These are phyloP conservation scores for Teunomyces kruisii DNA, from an alignment of 805 yeast species.

Conservation along the genomic window DNA sequence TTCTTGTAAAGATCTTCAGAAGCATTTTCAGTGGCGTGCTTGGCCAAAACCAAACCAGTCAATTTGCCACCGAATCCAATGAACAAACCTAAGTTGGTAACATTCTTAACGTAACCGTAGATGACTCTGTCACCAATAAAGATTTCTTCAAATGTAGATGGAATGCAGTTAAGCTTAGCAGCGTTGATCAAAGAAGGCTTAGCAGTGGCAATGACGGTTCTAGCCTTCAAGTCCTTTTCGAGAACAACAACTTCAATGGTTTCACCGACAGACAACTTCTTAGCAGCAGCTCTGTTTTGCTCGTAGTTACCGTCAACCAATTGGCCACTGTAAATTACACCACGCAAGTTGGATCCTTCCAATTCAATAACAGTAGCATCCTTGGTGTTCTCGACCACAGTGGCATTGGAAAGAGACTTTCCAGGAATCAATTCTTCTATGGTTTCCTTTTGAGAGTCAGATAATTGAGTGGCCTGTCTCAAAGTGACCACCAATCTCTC, in stretches of 20 bases:
- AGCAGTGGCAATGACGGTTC: slow-evolving; percentile 60
- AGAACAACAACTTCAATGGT: slow-evolving; percentile 61
- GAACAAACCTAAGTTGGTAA: slow-evolving; percentile 79
- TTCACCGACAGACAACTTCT: slow-evolving; percentile 63
- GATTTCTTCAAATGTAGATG: slow-evolving; percentile 60
- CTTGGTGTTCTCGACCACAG: slow-evolving; percentile 71
- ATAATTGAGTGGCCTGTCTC: slow-evolving; percentile 56
- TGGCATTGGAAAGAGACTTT: slow-evolving; percentile 56
- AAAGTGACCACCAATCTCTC: slow-evolving; percentile 70
- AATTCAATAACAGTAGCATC: slow-evolving; percentile 66
- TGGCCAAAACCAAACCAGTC: slow-evolving; percentile 80
- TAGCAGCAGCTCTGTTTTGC: slow-evolving; percentile 65
- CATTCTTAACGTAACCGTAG: slow-evolving; percentile 75
- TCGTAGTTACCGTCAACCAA: slow-evolving; percentile 74
- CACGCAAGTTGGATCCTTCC: slow-evolving; percentile 52
- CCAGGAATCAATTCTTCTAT: slow-evolving; percentile 57
- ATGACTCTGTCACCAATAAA: slow-evolving; percentile 41
- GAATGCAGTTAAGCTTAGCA: slow-evolving; percentile 54
- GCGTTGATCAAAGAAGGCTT: slow-evolving; percentile 69
- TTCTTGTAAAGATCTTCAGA: slow-evolving; percentile 50
- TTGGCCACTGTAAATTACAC: slow-evolving; percentile 73
- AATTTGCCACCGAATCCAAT: slow-evolving; percentile 77
- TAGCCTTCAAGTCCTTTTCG: slow-evolving; percentile 61
- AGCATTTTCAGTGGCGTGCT: slow-evolving; percentile 58
- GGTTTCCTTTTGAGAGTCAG: slow-evolving; percentile 46